These are phyloP conservation scores for Corniculantispora saksenae DNA, from an alignment of 2,329 filamentous ascomycete genomes.

Conservation along the genomic window DNA sequence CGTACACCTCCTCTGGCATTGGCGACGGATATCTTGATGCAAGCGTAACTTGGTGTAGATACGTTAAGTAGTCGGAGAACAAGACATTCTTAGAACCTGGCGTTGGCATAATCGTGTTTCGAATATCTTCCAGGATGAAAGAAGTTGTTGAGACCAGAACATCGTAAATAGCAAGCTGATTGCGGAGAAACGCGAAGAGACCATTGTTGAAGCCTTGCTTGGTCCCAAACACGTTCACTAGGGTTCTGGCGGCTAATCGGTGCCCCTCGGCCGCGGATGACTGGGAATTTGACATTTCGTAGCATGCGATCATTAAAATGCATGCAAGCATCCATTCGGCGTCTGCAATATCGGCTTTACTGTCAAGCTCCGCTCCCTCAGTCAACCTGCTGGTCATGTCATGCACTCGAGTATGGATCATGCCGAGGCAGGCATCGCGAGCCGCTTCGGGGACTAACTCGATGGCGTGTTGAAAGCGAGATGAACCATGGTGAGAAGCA, in stretches of 20 bases:
- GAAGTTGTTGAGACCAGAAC: slow-evolving; percentile 31
- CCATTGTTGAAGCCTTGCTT: slow-evolving; percentile 24
- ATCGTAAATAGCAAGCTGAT: slow-evolving; percentile 32
- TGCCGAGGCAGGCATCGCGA: slow-evolving; percentile 29
- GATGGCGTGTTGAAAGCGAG: slow-evolving; percentile 24
- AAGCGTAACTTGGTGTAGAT: slow-evolving; percentile 26
- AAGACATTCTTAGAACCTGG: slow-evolving; percentile 26
- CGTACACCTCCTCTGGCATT: slow-evolving; percentile 11
- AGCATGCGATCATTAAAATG: slow-evolving; percentile 31
- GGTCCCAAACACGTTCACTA: slow-evolving; percentile 31
- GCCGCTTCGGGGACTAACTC: slow-evolving; percentile 29
- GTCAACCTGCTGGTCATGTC: slow-evolving; percentile 29
- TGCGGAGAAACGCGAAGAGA: slow-evolving; percentile 31
- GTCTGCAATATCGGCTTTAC: slow-evolving; percentile 27
- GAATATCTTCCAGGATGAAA: slow-evolving; percentile 27
- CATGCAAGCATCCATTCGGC: slow-evolving; percentile 34
- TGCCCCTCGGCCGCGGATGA: slow-evolving; percentile 30
- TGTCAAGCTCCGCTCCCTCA: slow-evolving; percentile 26
- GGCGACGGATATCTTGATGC: slow-evolving; percentile 18
- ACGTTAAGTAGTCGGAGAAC: slow-evolving; percentile 29
- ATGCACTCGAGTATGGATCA: slow-evolving; percentile 27
- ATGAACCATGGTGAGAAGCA: slow-evolving; percentile 31
- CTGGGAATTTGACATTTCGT: slow-evolving; percentile 32
- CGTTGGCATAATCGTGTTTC: slow-evolving; percentile 26
- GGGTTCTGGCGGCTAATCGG: slow-evolving; percentile 30